Evolutionary conservation across 257 asterid genomes (phyloP).

Genomic region (Petunia secreta): DNA sequence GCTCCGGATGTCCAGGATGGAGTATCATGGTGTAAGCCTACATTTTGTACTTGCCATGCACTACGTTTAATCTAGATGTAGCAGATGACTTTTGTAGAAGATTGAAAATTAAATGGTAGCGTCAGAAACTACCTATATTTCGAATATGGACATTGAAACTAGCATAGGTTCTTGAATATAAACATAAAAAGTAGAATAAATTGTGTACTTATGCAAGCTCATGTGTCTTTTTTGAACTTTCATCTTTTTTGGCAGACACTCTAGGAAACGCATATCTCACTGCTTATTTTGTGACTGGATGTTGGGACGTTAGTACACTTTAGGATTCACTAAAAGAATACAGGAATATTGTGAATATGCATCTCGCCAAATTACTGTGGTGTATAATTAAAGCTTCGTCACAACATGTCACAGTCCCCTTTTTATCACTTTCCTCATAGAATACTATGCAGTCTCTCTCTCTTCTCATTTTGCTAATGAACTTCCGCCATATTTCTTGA

Average conservation of each 20-base stretch:
- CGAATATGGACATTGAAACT: not conserved
- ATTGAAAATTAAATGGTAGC: not conserved
- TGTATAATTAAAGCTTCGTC: not conserved
- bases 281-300: constrained; percentile 77
- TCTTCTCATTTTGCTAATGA: not conserved
- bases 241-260: constrained; percentile 53
- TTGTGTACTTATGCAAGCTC: not conserved
- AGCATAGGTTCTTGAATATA: not conserved
- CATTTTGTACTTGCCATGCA: not conserved
- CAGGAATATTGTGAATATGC: constrained; percentile 80
- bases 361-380: not conserved
- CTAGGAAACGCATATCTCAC: constrained; percentile 86
- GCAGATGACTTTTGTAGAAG: not conserved
- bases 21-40: constrained; percentile 80
- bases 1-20: constrained; percentile 91
- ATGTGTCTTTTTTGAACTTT: constrained; percentile 18
- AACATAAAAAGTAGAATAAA: not conserved
- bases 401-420: not conserved
- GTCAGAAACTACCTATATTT: not conserved
- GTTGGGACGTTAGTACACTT: constrained; percentile 77
- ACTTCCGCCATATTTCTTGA: not conserved
- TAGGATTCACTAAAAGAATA: constrained; percentile 79
- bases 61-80: not conserved
- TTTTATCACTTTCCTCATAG: not conserved
- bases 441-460: not conserved